Percentiles rank a stretch among this genome's conserved stretches.
These are phyloP conservation scores for Colletotrichum destructivum DNA, from an alignment of 2,329 filamentous ascomycete genomes.

Conservation along the genomic window DNA sequence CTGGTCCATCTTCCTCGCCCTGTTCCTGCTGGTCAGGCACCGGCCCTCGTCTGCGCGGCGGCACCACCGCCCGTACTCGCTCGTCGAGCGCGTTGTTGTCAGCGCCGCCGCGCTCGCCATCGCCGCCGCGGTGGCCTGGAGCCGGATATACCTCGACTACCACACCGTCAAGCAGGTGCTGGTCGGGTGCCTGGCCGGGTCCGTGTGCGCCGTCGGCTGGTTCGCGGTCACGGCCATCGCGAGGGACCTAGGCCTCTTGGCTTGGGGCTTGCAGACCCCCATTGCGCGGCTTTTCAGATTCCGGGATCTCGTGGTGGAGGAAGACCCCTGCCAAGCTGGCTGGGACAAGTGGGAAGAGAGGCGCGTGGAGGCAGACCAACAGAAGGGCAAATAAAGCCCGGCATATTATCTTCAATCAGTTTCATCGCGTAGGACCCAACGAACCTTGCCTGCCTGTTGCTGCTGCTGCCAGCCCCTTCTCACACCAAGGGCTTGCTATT, in stretches of 20 bases:
- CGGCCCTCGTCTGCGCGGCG: slow-evolving; percentile 47
- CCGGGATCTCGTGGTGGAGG: slow-evolving; percentile 87
- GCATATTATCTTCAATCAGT: background rate
- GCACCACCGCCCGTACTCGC: slow-evolving; percentile 66
- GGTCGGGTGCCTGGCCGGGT: slow-evolving; percentile 82
- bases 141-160: slow-evolving; percentile 92
- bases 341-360: slow-evolving; percentile 90
- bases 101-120: slow-evolving; percentile 71
- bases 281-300: slow-evolving; percentile 78
- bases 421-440: background rate
- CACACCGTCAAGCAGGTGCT: slow-evolving; percentile 91
- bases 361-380: slow-evolving; percentile 55
- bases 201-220: slow-evolving; percentile 81
- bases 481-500: background rate
- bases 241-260: slow-evolving; percentile 78
- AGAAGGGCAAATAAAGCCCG: slow-evolving; percentile 45
- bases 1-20: slow-evolving; percentile 85
- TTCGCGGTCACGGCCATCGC: slow-evolving; percentile 79
- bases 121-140: slow-evolving; percentile 81
- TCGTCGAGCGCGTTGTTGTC: slow-evolving; percentile 71
- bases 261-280: slow-evolving; percentile 79
- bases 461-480: too few species aligned
- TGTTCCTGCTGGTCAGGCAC: slow-evolving; percentile 90
- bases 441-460: background rate
- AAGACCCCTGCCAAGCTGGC: slow-evolving; percentile 91